phyloP scores from a whole-genome alignment of 331 rosid genomes.

The Erythrophleum ivorense region DNA sequence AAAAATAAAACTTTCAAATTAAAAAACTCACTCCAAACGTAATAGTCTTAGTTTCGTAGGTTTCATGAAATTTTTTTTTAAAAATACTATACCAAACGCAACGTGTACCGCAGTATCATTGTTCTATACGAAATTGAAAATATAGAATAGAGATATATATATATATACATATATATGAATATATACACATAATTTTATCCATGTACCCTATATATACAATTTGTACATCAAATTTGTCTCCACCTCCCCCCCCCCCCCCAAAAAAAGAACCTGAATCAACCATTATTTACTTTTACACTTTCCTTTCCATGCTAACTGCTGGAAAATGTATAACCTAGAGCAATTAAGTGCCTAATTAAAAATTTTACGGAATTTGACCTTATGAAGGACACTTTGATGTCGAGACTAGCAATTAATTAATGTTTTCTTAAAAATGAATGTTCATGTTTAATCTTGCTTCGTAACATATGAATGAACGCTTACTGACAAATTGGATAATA shows the following conservation, averaged over 20 bases:
- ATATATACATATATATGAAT: too few relatives aligned
- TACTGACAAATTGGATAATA: not conserved
- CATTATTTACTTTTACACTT: not conserved
- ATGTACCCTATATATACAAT: not conserved
- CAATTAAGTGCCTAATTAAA: not conserved
- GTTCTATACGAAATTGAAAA: too few relatives aligned
- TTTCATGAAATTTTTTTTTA: not conserved
- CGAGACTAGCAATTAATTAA: not conserved
- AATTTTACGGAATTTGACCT: not conserved
- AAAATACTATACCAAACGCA: too few relatives aligned
- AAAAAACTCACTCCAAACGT: too few relatives aligned
- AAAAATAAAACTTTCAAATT: too few relatives aligned
- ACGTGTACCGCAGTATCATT: too few relatives aligned
- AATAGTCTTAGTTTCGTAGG: too few relatives aligned
- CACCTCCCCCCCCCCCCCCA: too few relatives aligned
- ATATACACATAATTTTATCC: not conserved
- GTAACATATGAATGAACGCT: too few relatives aligned
- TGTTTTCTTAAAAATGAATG: too few relatives aligned
- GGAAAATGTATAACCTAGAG: not conserved
- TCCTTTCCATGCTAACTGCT: not conserved
- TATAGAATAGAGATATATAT: too few relatives aligned
- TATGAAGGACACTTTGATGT: not conserved
- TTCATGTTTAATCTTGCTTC: too few relatives aligned
- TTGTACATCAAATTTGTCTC: not conserved
- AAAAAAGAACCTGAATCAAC: not conserved